Percentiles rank a stretch among this genome's conserved stretches.
These are phyloP conservation scores for Pythium dissimile DNA, from an alignment of 352 stramenopile species.

Conservation along the genomic window DNA sequence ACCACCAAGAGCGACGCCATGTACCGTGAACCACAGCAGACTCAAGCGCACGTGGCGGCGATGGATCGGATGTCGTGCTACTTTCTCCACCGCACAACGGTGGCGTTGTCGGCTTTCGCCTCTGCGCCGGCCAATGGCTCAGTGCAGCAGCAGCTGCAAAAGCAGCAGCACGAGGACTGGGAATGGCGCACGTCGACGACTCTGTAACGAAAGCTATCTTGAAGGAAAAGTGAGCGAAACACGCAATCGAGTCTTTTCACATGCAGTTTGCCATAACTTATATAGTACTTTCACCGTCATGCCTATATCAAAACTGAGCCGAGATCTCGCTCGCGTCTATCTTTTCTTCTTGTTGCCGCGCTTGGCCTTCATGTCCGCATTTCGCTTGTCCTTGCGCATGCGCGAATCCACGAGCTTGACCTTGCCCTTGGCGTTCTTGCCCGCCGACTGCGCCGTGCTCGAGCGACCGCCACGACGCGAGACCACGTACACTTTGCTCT, in stretches of 20 bases:
- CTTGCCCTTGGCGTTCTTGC: conserved; percentile 83
- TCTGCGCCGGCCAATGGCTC: no score
- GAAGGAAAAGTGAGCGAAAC: background rate
- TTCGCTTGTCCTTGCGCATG: conserved; percentile 97
- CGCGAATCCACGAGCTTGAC: conserved; percentile 98
- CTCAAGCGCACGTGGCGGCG: no score
- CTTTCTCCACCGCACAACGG: conserved; percentile 48
- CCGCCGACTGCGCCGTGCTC: conserved; percentile 46
- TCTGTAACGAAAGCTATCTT: background rate
- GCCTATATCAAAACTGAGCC: no score
- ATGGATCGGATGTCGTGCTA: no score
- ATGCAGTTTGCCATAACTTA: conserved; percentile 50
- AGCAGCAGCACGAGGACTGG: conserved; percentile 15
- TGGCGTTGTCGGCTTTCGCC: no score
- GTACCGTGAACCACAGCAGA: no score
- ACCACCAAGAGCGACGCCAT: no score
- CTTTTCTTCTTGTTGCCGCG: conserved; percentile 86
- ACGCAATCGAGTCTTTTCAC: conserved; percentile 13
- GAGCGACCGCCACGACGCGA: conserved; percentile 64
- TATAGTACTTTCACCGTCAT: conserved; percentile 23
- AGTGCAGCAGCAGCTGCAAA: no score
- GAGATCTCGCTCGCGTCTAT: no score
- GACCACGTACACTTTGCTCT: conserved; percentile 97
- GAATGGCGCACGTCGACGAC: conserved; percentile 10
- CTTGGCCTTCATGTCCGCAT: conserved; percentile 77